phyloP scores from a whole-genome alignment of 805 yeast genomes.

The Vanderwaltozyma yarrowii region DNA sequence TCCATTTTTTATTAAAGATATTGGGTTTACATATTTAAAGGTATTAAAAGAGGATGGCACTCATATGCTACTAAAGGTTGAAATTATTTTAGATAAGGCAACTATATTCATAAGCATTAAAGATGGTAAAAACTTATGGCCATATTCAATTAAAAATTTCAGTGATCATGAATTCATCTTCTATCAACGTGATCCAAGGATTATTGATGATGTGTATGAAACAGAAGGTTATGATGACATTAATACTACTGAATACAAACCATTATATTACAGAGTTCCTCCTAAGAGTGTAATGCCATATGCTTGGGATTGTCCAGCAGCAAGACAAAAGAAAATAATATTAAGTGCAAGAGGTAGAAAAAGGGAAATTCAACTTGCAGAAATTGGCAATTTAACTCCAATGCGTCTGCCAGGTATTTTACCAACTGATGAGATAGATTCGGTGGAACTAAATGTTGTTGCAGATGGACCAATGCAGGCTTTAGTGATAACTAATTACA shows the following conservation, averaged over 20 bases:
- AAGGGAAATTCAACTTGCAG: conserved; percentile 76
- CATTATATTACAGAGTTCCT: conserved; percentile 73
- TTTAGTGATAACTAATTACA: conserved; percentile 72
- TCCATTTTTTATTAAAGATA: conserved; percentile 73
- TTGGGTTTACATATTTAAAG: conserved; percentile 73
- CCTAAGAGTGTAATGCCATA: conserved; percentile 94
- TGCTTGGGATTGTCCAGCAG: conserved; percentile 96
- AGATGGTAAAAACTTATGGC: conserved; percentile 78
- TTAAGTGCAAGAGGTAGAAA: conserved; percentile 63
- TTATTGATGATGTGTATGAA: conserved; percentile 24
- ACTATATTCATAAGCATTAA: conserved; percentile 67
- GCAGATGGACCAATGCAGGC: conserved; percentile 97
- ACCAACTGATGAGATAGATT: conserved; percentile 32
- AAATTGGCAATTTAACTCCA: conserved; percentile 85
- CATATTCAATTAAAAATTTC: conserved; percentile 82
- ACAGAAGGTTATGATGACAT: conserved; percentile 45
- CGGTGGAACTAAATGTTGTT: conserved; percentile 81
- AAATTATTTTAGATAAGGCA: conserved; percentile 68
- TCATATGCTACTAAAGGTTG: conserved; percentile 61
- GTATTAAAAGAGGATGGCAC: conserved; percentile 53
- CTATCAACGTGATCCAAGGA: conserved; percentile 72
- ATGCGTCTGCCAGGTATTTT: conserved; percentile 54
- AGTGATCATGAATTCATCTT: conserved; percentile 79
- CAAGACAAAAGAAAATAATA: conserved; percentile 68
- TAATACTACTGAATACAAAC: conserved; percentile 51